Base-by-base conservation (phyloP, 768 basidiomycete genomes). In the Pleurotus giganteus region DNA sequence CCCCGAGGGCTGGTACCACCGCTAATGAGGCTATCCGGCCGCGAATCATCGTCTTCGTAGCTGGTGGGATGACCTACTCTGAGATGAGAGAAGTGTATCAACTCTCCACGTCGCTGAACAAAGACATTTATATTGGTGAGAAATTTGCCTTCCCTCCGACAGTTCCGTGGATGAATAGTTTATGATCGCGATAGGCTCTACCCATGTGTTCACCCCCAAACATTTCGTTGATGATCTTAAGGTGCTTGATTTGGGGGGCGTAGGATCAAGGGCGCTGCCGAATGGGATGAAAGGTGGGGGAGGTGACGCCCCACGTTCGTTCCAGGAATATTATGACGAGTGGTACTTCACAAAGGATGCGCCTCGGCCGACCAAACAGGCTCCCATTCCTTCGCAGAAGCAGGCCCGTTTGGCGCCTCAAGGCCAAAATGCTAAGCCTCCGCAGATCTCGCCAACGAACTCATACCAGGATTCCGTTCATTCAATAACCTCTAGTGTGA, bases 61-160 rank as follows among this genome's bases (percentile, higher is more conserved):
- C 91, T 12, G 97, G 97, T 31, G 97, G 97, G 2, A 86, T 95
- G 81, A 95, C 97, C 1, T 94, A 94, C 67, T 96, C 94, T 0
- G 97, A 99, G 71, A 88, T 95, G 70, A 80, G 96, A 57, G 85
- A 94, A 63, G 87, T 84, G 43, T 98, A 98, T 65, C 78, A 86
- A 47, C 75, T 96, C 13, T 89, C 92, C 2, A 77, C 74, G 44
- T 67, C 82, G 2, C 66, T 92, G 50, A 88, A 89, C 63, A 94
- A 89, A 69, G 97, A 99, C 62, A 82, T 98, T 50, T 90, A 85
- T 69, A 90, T 99, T 55, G 97, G 96, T 96, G 61, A 58, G 61
- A 32, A 1, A 9, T 2, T 57, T 36, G 8, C n/a, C 28, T 13
- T 24, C 24, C 23, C 34, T 31, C 21, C 34, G 46, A 9, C 4